Evolutionary conservation across 208 protist species (phyloP).

Genomic region (Phytomonas sp.): DNA sequence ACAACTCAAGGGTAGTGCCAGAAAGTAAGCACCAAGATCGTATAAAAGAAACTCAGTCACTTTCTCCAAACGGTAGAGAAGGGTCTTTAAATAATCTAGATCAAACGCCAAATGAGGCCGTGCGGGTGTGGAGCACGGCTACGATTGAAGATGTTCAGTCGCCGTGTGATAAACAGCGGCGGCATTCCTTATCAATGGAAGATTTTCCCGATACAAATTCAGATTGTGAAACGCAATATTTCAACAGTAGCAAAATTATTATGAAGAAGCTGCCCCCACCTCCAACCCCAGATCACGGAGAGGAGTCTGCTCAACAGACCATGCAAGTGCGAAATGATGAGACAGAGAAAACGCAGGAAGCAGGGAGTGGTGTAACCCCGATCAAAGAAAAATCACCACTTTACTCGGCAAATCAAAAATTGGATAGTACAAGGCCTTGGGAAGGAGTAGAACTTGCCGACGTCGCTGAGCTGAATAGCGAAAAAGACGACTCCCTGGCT

Average conservation of each 20-base stretch:
- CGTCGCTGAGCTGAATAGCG: neutral
- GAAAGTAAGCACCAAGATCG: neutral
- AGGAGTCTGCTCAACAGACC: neutral
- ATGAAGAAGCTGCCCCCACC: neutral
- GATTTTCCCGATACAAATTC: neutral
- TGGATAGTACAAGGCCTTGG: neutral
- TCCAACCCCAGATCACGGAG: neutral
- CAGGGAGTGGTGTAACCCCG: neutral
- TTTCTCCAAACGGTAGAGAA: neutral
- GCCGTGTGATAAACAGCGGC: neutral
- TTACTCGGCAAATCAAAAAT: neutral
- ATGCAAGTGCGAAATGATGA: constrained; percentile 1
- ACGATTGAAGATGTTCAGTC: neutral
- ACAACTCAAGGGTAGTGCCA: neutral
- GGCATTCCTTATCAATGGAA: neutral
- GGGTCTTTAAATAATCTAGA: neutral
- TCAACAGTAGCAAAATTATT: neutral
- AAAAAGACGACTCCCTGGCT: neutral
- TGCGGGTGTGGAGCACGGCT: neutral
- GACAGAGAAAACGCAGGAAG: neutral
- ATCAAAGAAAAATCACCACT: neutral
- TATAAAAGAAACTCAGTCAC: neutral
- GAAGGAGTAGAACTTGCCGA: neutral
- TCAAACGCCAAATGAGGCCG: neutral
- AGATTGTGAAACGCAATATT: neutral